These are phyloP conservation scores for Botrytis cinerea DNA, from an alignment of 2,329 filamentous ascomycete species.

Conservation along the genomic window DNA sequence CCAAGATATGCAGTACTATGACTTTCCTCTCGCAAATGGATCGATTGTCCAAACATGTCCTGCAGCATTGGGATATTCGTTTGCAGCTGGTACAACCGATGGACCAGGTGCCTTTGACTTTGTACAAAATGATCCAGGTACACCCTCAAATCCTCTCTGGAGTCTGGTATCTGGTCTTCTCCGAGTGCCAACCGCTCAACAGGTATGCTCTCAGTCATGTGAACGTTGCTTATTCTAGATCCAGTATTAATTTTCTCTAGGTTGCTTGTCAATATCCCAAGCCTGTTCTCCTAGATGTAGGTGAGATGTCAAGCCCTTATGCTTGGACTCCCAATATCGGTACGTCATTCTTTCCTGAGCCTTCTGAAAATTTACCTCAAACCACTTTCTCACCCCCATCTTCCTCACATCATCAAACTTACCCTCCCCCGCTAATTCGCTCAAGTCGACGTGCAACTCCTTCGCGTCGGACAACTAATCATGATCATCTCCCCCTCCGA, in stretches of 20 bases:
- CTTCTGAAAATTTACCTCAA: neutral
- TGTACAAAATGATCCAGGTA: slow-evolving; percentile 76
- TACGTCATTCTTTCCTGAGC: neutral
- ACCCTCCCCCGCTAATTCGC: neutral
- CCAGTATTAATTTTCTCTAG: neutral
- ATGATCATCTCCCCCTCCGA: slow-evolving; percentile 84
- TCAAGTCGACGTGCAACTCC: slow-evolving; percentile 75
- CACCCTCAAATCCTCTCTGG: slow-evolving; percentile 70
- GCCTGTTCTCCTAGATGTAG: slow-evolving; percentile 83
- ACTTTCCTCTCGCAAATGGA: slow-evolving; percentile 73
- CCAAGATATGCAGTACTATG: slow-evolving; percentile 76
- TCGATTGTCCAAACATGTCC: slow-evolving; percentile 73
- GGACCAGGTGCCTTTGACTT: slow-evolving; percentile 91
- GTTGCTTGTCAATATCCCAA: slow-evolving; percentile 66
- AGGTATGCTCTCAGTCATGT: slow-evolving; percentile 16
- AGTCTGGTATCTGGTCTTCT: slow-evolving; percentile 69
- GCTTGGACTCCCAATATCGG: slow-evolving; percentile 81
- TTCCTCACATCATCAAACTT: slow-evolving; percentile 68
- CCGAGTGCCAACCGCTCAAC: slow-evolving; percentile 62
- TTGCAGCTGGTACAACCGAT: slow-evolving; percentile 88
- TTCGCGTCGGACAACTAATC: slow-evolving; percentile 81
- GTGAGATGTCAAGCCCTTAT: slow-evolving; percentile 73
- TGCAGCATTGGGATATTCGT: slow-evolving; percentile 84
- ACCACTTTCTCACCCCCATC: neutral
- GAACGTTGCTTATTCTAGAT: neutral